Base-by-base conservation (phyloP, 139 green algal species). In the Chlorella sp. region DNA sequence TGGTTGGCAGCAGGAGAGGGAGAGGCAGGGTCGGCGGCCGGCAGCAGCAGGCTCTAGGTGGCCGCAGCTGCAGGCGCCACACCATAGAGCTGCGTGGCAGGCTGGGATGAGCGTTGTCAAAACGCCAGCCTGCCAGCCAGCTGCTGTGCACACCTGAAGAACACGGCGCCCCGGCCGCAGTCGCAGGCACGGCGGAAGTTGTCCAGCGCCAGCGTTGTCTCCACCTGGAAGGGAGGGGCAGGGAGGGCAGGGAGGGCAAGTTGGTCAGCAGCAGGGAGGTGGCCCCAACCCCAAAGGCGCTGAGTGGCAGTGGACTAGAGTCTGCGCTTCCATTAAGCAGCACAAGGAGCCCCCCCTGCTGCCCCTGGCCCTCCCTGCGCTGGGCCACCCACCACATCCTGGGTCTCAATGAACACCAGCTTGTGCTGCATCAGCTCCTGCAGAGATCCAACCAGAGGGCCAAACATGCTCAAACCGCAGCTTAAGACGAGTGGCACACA, bases 131-230 rank as follows among this genome's bases (percentile, higher is more conserved):
- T 47, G 18, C 65, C 32, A 21, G 13, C 65, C 32, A 0, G 30
- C 32, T 21, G 30, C 3, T 41, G 13, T 18, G 15, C 34, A 2
- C 78, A 74, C 82, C 89, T 95, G 81, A 99, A 94, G 93, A 99
- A 99, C 25, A 99, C 90, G 20, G 94, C 97, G 0, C 98, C 98
- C 0, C 98, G 88, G 39, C 98, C 98, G 84, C 95, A 97, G 91
- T 99, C 97, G 86, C 97, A 99, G 0, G 98, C 98, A 3, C 96
- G 90, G 23, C 97, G 90, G 92, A 96, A 99, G 92, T 99, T 99
- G 90, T 99, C 96, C 74, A 99, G 93, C 5, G 98, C 97, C 75
- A 99, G 90, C 4, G 97, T 98, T 0, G 98, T 99, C 94, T 99
- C 97, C 85, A 98, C 51, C 51, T 60, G 51, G 2, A n/a, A n/a